Evolutionary conservation across 176 grass and related monocot genomes (phyloP).

Genomic region (Musa troglodytarum): DNA sequence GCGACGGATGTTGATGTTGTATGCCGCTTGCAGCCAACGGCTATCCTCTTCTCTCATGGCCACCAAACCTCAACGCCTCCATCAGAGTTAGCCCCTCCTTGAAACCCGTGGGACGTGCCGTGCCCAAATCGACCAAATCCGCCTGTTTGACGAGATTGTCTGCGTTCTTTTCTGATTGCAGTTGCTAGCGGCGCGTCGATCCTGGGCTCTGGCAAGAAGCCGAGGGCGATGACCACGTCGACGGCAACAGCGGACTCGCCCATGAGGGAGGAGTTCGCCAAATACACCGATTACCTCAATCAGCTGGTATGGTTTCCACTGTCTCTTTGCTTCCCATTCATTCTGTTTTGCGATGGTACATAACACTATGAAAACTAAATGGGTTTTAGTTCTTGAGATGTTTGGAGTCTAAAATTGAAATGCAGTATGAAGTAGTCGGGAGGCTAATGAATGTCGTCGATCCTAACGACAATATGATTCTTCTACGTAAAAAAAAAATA

Average conservation of each 20-base stretch:
- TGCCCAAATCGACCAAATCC: not conserved
- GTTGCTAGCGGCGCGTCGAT: constrained; percentile 9
- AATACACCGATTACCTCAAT: constrained; percentile 37
- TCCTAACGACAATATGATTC: not conserved
- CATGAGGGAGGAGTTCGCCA: constrained; percentile 37
- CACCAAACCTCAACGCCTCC: constrained; percentile 22
- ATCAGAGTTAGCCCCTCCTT: constrained; percentile 14
- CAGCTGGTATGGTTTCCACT: constrained; percentile 20
- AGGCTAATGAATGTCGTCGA: not conserved
- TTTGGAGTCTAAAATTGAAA: not conserved
- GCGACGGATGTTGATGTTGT: constrained; percentile 26
- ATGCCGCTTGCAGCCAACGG: constrained; percentile 15
- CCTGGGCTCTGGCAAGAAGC: constrained; percentile 23
- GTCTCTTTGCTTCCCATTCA: not conserved
- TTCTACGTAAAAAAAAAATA: not conserved
- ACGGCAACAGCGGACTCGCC: not conserved
- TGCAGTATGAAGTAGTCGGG: not conserved
- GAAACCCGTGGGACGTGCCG: not conserved
- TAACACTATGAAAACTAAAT: not conserved
- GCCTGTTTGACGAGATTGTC: not conserved
- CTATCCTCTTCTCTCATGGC: constrained; percentile 23
- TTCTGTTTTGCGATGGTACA: not conserved
- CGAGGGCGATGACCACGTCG: constrained; percentile 10
- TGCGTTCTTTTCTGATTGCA: not conserved
- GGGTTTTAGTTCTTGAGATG: not conserved